Evolutionary conservation across 2,329 filamentous ascomycete species (phyloP), one percentile per base, ranked within the genome.

Genomic region (Microsporum ferrugineum): DNA sequence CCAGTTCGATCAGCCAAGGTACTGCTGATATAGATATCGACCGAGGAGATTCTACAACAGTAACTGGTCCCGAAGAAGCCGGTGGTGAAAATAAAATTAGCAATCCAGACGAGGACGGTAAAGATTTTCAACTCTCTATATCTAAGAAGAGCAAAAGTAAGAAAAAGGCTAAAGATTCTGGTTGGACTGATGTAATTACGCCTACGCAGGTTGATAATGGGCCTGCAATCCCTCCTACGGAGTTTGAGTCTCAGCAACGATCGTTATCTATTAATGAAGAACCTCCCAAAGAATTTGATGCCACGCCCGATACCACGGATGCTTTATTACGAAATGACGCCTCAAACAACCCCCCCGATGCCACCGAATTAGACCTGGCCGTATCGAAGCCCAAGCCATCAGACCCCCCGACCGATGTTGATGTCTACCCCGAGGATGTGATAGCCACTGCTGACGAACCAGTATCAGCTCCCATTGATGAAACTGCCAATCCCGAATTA

Each of bases 131-230:
- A 72, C 72, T 70, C 71, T 74, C 72, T 70, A 73, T 71, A 70
- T 71, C 66, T 63, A 70, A 70, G 66, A 69, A 69, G 67, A 69
- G 68, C 61, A 70, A 69, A 64, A 68, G 69, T 68, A 71, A 70
- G 69, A 68, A 66, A 63, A 70, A 66, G 67, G 70, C 70, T 69
- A 71, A 74, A 68, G 67, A 70, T 68, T 65, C 72, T 67, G 69
- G 70, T 73, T 75, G 72, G 74, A 76, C 74, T 76, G 73, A 76
- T 76, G 67, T 74, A 65, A 71, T 71, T 68, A 68, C 74, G 68
- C 72, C 70, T 73, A 70, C 71, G 72, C 74, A 76, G 74, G 72
- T 76, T 74, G 71, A 75, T 68, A 69, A 71, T 68, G 66, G 71
- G 64, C 45, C 62, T 57, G 56, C 34, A 57, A 57, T 57, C 39